A percentile compares a stretch with the other conserved stretches of the same genome.
Evolutionary conservation across 805 yeast species (phyloP).

Genomic region (Henningerozyma blattae): DNA sequence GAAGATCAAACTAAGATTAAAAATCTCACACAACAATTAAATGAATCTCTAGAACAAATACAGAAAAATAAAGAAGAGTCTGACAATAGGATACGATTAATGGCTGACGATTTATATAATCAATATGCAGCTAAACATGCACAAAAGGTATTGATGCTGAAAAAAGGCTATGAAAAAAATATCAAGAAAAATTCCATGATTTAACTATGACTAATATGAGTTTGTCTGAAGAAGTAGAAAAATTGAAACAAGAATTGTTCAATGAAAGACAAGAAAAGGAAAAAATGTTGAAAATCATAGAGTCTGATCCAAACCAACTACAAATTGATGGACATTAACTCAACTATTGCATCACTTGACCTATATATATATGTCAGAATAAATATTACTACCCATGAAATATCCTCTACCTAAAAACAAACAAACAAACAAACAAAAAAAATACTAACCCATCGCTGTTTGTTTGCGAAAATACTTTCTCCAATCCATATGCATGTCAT

Average conservation of each 20-base stretch:
- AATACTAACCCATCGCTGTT: too few species aligned
- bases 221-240: conserved; percentile 40
- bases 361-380: not conserved
- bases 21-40: conserved; percentile 15
- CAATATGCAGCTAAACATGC: conserved; percentile 73
- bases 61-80: conserved; percentile 33
- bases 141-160: conserved; percentile 50
- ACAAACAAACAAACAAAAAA: too few species aligned
- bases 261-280: conserved; percentile 47
- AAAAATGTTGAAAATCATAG: conserved; percentile 42
- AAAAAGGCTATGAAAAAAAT: conserved; percentile 46
- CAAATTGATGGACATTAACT: too few species aligned
- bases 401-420: too few species aligned
- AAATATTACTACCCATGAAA: not conserved
- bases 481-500: too few species aligned
- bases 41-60: conserved; percentile 25
- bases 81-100: conserved; percentile 42
- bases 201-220: conserved; percentile 33
- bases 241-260: conserved; percentile 34
- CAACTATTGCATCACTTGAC: too few species aligned
- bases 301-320: conserved; percentile 15
- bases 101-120: conserved; percentile 58
- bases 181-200: conserved; percentile 33
- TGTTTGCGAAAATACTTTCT: too few species aligned
- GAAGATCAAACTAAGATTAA: conserved; percentile 6